Evolutionary conservation across 805 yeast genomes (phyloP).

Genomic region (Saccharomycopsis sp.): DNA sequence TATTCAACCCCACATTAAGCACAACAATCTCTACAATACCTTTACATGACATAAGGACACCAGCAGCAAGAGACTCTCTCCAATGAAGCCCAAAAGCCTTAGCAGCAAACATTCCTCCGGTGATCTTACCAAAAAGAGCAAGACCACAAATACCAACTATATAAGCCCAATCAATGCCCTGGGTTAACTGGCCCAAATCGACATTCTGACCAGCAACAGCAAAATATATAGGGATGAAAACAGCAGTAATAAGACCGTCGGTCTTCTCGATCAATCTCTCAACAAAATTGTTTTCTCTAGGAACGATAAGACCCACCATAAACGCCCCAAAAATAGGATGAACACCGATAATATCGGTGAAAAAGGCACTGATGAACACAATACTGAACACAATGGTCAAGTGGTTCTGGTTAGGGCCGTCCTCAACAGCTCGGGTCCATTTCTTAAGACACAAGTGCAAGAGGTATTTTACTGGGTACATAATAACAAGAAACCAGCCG

Average conservation of each 20-base stretch:
- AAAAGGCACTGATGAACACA: constrained; percentile 64
- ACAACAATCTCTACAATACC: constrained; percentile 85
- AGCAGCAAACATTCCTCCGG: constrained; percentile 64
- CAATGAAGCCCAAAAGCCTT: constrained; percentile 54
- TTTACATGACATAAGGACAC: constrained; percentile 80
- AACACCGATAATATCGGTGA: constrained; percentile 78
- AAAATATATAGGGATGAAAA: constrained; percentile 71
- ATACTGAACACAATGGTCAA: constrained; percentile 51
- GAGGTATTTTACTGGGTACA: constrained; percentile 48
- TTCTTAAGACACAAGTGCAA: constrained; percentile 40
- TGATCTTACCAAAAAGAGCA: constrained; percentile 61
- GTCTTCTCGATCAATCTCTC: constrained; percentile 63
- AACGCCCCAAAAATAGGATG: constrained; percentile 86
- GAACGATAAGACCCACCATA: constrained; percentile 67
- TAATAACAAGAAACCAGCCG: constrained; percentile 62
- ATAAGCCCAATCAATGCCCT: constrained; percentile 75
- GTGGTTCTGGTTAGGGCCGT: constrained; percentile 55
- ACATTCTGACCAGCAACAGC: constrained; percentile 73
- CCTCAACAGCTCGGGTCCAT: constrained; percentile 47
- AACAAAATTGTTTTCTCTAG: constrained; percentile 70
- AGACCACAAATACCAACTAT: constrained; percentile 58
- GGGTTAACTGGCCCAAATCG: constrained; percentile 54
- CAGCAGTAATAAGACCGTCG: constrained; percentile 68
- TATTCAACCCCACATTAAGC: constrained; percentile 63
- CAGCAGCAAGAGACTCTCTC: constrained; percentile 73